A percentile compares a stretch with the other conserved stretches of the same genome.
Evolutionary conservation across 768 basidiomycete genomes (phyloP).

Genomic region (Leccinellum rugosiceps): DNA sequence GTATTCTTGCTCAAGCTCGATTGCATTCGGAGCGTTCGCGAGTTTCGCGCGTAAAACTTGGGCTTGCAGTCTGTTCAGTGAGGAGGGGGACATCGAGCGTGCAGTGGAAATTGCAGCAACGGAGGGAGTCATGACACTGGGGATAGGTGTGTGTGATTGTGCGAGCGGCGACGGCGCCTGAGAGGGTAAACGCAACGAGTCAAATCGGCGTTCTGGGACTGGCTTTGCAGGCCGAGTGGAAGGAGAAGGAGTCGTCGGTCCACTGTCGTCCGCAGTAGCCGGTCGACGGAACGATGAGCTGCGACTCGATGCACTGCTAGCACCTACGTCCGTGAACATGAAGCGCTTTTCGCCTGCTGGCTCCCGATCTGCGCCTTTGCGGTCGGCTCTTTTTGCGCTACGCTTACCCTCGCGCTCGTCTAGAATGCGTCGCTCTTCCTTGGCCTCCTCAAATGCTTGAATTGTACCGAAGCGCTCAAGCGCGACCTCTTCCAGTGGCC

Average conservation of each 20-base stretch:
- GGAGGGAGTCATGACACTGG: slow-evolving; percentile 84
- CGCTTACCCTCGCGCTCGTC: slow-evolving; percentile 74
- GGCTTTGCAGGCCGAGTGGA: slow-evolving; percentile 24
- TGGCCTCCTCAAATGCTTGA: slow-evolving; percentile 84
- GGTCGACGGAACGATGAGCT: slow-evolving; percentile 88
- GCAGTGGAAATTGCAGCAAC: slow-evolving; percentile 27
- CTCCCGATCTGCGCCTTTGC: slow-evolving; percentile 38
- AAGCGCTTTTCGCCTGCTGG: slow-evolving; percentile 48
- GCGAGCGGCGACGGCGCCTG: slow-evolving; percentile 56
- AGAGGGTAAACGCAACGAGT: slow-evolving; percentile 60
- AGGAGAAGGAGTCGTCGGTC: slow-evolving; percentile 57
- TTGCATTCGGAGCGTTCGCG: slow-evolving; percentile 75
- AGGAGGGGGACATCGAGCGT: slow-evolving; percentile 66
- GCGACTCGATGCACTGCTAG: slow-evolving; percentile 69
- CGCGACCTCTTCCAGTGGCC: slow-evolving; percentile 72
- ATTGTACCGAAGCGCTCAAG: slow-evolving; percentile 85
- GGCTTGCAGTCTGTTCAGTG: slow-evolving; percentile 90
- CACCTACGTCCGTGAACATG: slow-evolving; percentile 65
- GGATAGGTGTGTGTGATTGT: slow-evolving; percentile 79
- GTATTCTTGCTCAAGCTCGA: slow-evolving; percentile 79
- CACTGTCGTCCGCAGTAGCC: slow-evolving; percentile 53
- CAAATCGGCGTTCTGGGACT: slow-evolving; percentile 50
- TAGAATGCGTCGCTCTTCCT: slow-evolving; percentile 79
- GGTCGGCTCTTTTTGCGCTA: slow-evolving; percentile 33
- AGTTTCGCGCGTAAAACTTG: slow-evolving; percentile 89